Evolutionary conservation across 2,329 filamentous ascomycete species (phyloP).

Genomic region (Colletotrichum sp.): DNA sequence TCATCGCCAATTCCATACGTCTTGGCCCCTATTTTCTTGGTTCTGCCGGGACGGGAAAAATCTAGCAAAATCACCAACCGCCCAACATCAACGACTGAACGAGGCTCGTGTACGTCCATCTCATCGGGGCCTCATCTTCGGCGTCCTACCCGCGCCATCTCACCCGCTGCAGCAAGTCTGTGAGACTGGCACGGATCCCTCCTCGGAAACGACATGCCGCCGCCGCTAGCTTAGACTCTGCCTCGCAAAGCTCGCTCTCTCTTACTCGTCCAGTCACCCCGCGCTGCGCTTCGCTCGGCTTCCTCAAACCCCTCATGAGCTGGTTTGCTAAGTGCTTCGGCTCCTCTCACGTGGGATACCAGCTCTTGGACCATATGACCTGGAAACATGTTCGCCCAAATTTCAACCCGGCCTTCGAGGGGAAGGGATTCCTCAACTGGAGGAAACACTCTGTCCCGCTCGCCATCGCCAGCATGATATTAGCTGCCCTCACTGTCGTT

Average conservation of each 20-base stretch:
- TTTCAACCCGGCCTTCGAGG: conserved; percentile 6
- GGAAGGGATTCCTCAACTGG: conserved; percentile 10
- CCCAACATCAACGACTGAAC: not conserved
- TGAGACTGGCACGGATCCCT: conserved; percentile 21
- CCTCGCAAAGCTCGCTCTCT: not conserved
- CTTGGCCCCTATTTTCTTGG: not conserved
- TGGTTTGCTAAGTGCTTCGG: not conserved
- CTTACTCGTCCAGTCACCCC: not conserved
- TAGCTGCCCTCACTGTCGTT: conserved; percentile 11
- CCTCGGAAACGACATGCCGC: conserved; percentile 18
- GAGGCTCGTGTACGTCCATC: not conserved
- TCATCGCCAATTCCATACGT: not conserved
- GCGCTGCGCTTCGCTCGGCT: conserved; percentile 4
- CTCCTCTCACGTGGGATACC: conserved; percentile 20
- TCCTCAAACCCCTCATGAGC: not conserved
- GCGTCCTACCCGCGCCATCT: not conserved
- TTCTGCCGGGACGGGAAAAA: not conserved
- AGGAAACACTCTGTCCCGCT: conserved; percentile 9
- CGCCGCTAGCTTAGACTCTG: conserved; percentile 14
- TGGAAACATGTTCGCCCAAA: conserved; percentile 8
- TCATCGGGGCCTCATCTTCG: conserved; percentile 15
- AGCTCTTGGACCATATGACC: conserved; percentile 18
- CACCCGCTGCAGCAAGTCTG: conserved; percentile 11
- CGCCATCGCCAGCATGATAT: conserved; percentile 18
- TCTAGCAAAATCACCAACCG: not conserved